These are phyloP conservation scores for Hypoxylon sp. DNA, from an alignment of 2,329 filamentous ascomycete species.

Conservation along the genomic window DNA sequence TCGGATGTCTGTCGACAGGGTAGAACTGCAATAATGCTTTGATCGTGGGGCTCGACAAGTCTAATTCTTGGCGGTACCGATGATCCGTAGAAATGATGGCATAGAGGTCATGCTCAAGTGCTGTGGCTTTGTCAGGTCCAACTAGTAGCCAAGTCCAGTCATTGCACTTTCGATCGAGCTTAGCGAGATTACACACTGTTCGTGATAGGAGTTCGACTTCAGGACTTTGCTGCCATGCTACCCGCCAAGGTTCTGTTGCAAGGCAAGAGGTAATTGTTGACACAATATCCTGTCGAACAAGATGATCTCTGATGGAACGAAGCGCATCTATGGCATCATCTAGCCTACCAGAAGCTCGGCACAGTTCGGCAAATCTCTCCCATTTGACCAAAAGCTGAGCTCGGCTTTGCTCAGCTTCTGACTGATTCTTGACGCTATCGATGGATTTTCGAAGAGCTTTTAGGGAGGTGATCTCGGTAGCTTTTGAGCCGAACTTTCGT, in stretches of 20 bases:
- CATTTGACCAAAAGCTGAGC: conserved; percentile 75
- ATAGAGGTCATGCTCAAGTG: conserved; percentile 73
- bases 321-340: conserved; percentile 73
- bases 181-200: conserved; percentile 71
- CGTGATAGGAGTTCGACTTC: conserved; percentile 69
- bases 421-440: conserved; percentile 70
- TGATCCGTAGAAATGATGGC: conserved; percentile 60
- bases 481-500: conserved; percentile 60
- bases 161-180: conserved; percentile 69
- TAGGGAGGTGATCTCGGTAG: conserved; percentile 62
- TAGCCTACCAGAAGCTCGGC: conserved; percentile 65
- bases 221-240: conserved; percentile 68
- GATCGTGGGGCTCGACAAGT: conserved; percentile 63
- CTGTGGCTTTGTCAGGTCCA: conserved; percentile 68
- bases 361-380: conserved; percentile 75
- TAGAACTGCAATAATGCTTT: conserved; percentile 66
- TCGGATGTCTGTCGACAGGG: conserved; percentile 64
- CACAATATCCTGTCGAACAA: conserved; percentile 72
- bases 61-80: conserved; percentile 55
- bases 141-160: conserved; percentile 70
- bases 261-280: conserved; percentile 67
- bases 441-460: conserved; percentile 75
- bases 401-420: conserved; percentile 68
- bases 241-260: conserved; percentile 63
- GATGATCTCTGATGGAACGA: conserved; percentile 71